Evolutionary conservation across 805 yeast genomes (phyloP), one percentile per base, ranked within the genome.

Genomic region (Kodamaea leandrae): DNA sequence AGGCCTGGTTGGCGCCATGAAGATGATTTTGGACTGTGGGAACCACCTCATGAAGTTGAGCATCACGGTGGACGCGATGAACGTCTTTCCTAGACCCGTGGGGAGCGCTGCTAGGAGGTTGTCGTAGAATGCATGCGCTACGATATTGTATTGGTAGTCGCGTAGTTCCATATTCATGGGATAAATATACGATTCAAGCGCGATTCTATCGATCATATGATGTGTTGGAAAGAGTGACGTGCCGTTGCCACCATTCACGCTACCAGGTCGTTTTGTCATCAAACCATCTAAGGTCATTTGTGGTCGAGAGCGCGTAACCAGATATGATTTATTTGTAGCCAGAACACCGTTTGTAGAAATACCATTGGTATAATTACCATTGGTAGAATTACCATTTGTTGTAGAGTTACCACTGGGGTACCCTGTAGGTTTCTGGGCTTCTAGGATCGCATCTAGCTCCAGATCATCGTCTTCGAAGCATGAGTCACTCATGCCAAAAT

Each of bases 1-100:
- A 0, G 99, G 99, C 49, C 90, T 72, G 2, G 99, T 93, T 0
- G 99, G 99, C 0, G 99, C 99, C 83, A 91, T 82, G 60, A 93
- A 93, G 1, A 95, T 77, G 49, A 93, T 79, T 55, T 90, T 93
- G 2, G 88, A 80, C 4, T 64, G 59, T 12, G 76, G 76, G 15
- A 90, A 85, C 99, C 99, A 93, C 36, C 95, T 65, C 50, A 77
- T 81, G 63, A 76, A 93, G 57, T 93, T 93, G 42, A 89, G 71
- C 89, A 93, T 93, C 16, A 91, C 91, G 0, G 96, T 83, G 26
- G 95, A 82, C 1, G 99, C 98, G 55, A 93, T 89, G 49, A 93
- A 88, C 0, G 99, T 93, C 64, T 93, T 93, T 28, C 99, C 99
- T 59, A 90, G 71, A 50, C 99, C 99, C 0, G 99, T 93, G 1